A percentile compares a stretch with the other conserved stretches of the same genome.
phyloP scores from a whole-genome alignment of 2,329 filamentous ascomycete genomes.

The Paraconiothyrium sp. region DNA sequence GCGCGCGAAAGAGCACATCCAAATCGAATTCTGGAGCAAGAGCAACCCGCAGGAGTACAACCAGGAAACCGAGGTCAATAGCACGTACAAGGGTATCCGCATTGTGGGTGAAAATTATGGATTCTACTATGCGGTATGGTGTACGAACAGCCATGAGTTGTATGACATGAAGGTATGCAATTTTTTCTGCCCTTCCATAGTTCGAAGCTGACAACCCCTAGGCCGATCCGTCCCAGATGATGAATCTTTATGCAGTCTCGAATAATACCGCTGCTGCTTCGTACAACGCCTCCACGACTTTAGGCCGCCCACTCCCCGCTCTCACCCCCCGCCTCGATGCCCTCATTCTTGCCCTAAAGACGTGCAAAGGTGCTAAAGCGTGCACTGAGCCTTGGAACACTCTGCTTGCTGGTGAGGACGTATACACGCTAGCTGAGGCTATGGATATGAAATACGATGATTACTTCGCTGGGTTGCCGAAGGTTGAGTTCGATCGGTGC shows the following conservation, averaged over 20 bases:
- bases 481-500: constrained; percentile 63
- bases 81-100: constrained; percentile 70
- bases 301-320: neutral
- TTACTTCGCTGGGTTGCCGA: constrained; percentile 62
- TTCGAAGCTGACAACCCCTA: constrained; percentile 8
- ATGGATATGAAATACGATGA: constrained; percentile 58
- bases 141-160: constrained; percentile 72
- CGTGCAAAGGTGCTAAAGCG: constrained; percentile 60
- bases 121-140: constrained; percentile 75
- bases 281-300: neutral
- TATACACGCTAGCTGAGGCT: constrained; percentile 61
- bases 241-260: constrained; percentile 47
- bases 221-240: constrained; percentile 45
- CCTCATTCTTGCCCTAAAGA: constrained; percentile 67
- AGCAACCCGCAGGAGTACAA: constrained; percentile 11
- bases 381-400: constrained; percentile 66
- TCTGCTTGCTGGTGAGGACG: constrained; percentile 63
- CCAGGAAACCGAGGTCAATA: constrained; percentile 46
- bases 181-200: neutral
- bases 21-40: constrained; percentile 54
- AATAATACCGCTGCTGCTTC: neutral
- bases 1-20: constrained; percentile 47
- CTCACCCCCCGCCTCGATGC: constrained; percentile 56
- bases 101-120: constrained; percentile 65
- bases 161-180: constrained; percentile 67